These are phyloP conservation scores for Solanum verrucosum DNA, from an alignment of 257 asterid genomes.

Conservation along the genomic window DNA sequence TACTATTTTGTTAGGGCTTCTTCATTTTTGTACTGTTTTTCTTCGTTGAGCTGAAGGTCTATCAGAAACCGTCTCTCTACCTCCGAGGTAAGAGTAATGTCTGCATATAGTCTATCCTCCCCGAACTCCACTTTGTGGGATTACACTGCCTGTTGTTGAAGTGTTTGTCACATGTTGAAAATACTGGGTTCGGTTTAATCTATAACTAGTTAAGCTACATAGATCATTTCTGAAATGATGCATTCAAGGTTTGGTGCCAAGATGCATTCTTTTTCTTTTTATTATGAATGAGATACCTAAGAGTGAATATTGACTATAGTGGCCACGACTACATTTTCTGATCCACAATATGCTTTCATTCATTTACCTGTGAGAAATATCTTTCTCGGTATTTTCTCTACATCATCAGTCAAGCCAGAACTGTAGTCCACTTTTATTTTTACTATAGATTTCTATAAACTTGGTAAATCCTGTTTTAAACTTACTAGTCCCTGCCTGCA, in stretches of 20 bases:
- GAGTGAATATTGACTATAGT: neutral
- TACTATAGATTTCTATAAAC: neutral
- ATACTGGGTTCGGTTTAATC: neutral
- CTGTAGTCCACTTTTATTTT: neutral
- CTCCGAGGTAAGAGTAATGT: neutral
- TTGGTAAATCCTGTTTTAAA: neutral
- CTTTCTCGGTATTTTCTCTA: neutral
- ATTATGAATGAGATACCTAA: neutral
- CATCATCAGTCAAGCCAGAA: neutral
- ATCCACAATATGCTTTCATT: neutral
- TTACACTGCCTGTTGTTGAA: neutral
- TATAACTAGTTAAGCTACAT: neutral
- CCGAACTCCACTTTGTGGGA: neutral
- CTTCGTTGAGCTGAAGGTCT: neutral
- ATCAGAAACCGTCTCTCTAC: neutral
- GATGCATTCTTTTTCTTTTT: neutral
- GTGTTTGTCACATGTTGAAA: neutral
- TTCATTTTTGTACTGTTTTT: neutral
- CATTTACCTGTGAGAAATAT: neutral
- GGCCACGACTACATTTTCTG: neutral
- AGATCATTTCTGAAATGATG: neutral
- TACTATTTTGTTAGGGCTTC: neutral
- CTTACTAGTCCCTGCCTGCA: neutral
- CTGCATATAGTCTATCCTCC: neutral
- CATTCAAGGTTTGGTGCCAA: neutral